Percentiles rank a stretch among this genome's conserved stretches.
These are phyloP conservation scores for Fusarium caatingaense DNA, from an alignment of 2,329 filamentous ascomycete genomes.

Conservation along the genomic window DNA sequence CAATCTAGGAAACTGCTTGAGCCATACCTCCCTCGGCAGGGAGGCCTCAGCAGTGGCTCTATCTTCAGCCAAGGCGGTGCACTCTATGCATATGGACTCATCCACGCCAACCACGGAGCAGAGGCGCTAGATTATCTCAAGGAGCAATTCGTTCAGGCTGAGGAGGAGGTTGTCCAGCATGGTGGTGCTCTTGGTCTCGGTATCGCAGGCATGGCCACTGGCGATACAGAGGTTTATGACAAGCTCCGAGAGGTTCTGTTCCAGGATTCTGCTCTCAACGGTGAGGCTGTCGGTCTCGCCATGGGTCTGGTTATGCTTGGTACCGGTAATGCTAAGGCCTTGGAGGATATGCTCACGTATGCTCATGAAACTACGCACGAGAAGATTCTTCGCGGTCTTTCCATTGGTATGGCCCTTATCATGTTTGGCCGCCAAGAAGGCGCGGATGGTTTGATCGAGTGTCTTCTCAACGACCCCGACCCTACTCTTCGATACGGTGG, in stretches of 20 bases:
- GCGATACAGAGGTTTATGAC: slow-evolving; percentile 89
- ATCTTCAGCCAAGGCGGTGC: slow-evolving; percentile 97
- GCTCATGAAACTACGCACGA: slow-evolving; percentile 98
- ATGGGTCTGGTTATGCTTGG: slow-evolving; percentile 99
- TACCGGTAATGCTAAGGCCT: slow-evolving; percentile 91
- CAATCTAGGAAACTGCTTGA: slow-evolving; percentile 94
- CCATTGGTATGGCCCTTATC: slow-evolving; percentile 96
- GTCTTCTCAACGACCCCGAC: slow-evolving; percentile 91
- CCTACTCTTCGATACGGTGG: slow-evolving; percentile 94
- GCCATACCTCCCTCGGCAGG: slow-evolving; percentile 88
- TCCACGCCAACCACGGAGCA: slow-evolving; percentile 97
- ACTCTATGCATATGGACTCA: slow-evolving; percentile 92
- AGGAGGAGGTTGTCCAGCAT: slow-evolving; percentile 95
- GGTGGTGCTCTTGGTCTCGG: slow-evolving; percentile 94
- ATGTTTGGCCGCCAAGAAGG: slow-evolving; percentile 97
- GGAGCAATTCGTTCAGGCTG: slow-evolving; percentile 77
- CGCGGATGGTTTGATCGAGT: slow-evolving; percentile 94
- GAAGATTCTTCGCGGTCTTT: slow-evolving; percentile 96
- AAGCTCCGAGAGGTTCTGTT: slow-evolving; percentile 90
- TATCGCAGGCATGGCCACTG: slow-evolving; percentile 97
- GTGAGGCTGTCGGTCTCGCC: slow-evolving; percentile 92
- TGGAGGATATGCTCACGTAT: slow-evolving; percentile 98
- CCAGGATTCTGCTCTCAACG: slow-evolving; percentile 94
- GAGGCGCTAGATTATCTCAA: slow-evolving; percentile 86
- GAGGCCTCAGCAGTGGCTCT: slow-evolving; percentile 80